Conservation (phyloP, 2,329 filamentous ascomycete species). For the Talaromyces sp. region DNA sequence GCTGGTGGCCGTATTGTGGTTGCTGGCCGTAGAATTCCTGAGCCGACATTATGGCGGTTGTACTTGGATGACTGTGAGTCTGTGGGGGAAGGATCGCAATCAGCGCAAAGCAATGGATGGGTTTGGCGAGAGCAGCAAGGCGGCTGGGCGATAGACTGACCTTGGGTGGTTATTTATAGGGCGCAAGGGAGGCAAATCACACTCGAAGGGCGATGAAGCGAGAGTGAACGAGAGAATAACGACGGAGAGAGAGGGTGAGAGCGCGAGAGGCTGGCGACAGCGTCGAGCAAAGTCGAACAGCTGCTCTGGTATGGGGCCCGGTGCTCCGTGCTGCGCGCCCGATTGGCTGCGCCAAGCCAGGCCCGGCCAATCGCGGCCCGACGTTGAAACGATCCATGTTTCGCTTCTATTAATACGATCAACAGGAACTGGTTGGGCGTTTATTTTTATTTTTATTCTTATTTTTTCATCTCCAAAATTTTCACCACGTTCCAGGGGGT, state of each 20-base stretch:
- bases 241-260: background rate
- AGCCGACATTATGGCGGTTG: slow-evolving; percentile 31
- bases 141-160: background rate
- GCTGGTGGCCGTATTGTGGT: slow-evolving; percentile 11
- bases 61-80: background rate
- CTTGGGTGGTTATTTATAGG: background rate
- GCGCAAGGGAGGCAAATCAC: slow-evolving; percentile 8
- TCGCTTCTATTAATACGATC: background rate
- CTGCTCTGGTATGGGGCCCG: background rate
- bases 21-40: slow-evolving; percentile 36
- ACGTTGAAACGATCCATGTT: background rate
- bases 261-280: background rate
- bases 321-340: background rate
- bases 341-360: background rate
- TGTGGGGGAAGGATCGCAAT: background rate
- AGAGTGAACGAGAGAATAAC: slow-evolving; percentile 9
- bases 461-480: background rate
- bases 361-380: background rate
- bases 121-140: background rate
- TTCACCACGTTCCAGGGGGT: background rate
- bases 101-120: background rate
- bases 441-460: background rate
- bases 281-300: background rate
- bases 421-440: background rate
- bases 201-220: slow-evolving; percentile 6